Conservation (phyloP, 495 filamentous ascomycete genomes). For the Penicillium mononematosum region DNA sequence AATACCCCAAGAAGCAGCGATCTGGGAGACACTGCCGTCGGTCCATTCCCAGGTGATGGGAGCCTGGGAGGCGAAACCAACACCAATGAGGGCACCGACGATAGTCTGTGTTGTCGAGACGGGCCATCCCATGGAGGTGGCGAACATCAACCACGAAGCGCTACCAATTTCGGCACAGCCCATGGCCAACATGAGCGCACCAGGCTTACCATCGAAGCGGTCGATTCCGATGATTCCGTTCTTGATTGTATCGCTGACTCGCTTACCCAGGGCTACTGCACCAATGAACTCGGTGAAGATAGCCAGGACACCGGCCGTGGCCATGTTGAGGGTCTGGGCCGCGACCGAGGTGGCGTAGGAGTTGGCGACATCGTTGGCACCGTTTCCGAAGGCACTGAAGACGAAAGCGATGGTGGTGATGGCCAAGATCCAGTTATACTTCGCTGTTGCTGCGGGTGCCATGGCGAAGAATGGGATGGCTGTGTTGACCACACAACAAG, state of each 20-base stretch:
- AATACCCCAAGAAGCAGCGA: constrained; percentile 62
- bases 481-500: not conserved
- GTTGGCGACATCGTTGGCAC: constrained; percentile 50
- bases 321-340: constrained; percentile 39
- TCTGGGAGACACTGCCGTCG: constrained; percentile 51
- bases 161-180: constrained; percentile 59
- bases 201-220: constrained; percentile 52
- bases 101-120: constrained; percentile 68
- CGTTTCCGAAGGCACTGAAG: constrained; percentile 45
- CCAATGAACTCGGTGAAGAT: constrained; percentile 54
- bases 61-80: constrained; percentile 60
- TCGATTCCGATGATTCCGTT: constrained; percentile 59
- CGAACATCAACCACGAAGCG: constrained; percentile 57
- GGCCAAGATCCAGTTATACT: constrained; percentile 53
- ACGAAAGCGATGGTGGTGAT: constrained; percentile 45
- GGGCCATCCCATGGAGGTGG: constrained; percentile 55
- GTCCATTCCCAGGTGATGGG: constrained; percentile 57
- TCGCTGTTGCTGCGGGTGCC: constrained; percentile 28
- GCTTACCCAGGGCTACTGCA: constrained; percentile 60
- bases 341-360: constrained; percentile 44
- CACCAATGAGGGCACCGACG: constrained; percentile 60
- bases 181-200: constrained; percentile 61
- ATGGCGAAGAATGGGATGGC: constrained; percentile 16
- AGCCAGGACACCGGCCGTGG: constrained; percentile 38
- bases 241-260: constrained; percentile 66